Evolutionary conservation across 352 stramenopile genomes (phyloP), one percentile per base, ranked within the genome.

Genomic region (Globisporangium viniferum): DNA sequence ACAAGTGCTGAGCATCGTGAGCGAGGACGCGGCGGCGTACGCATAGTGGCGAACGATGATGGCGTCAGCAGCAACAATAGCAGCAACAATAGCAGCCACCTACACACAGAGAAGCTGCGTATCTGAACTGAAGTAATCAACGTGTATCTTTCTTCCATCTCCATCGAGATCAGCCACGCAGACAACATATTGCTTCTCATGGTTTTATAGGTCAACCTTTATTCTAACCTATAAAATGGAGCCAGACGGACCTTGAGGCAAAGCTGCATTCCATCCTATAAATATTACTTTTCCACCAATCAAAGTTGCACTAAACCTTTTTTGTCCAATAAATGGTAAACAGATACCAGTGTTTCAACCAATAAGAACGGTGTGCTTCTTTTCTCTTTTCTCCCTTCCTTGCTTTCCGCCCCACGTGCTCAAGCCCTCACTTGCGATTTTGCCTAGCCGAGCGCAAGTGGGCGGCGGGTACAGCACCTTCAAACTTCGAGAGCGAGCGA

Each of bases 1-100:
- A 46, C 72, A 76, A 22, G 74, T 88, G 57, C 73, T 81, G 65
- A 79, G 67, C 55, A 70, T 80, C 1, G 68, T 66, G 4, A 46
- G 68, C 20, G 72, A 65, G 35, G 29, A 22, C 27, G 54, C 27
- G 57, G 31, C 35, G 10, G 39, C 58, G 12, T 36, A 35, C 22
- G 46, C 60, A 48, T 46, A 59, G 29, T 10, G 29, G 18, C 12
- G 8, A 29, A 29, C 12, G 41, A n/a, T n/a, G 12, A 14, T 49
- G n/a, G 4, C 10, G 8, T 9, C 18, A 22, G 18, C 20, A 36
- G 27, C 27, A 12, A 20, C 18, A 39, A 5, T 20, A 36, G 27
- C 24, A 10, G n/a, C 15, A 36, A 3, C 53, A 36, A 3, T 12
- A 58, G 24, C 24, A 36, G 49, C 49, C 24, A 12, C 14, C 0